Evolutionary conservation across 176 grass and related monocot genomes (phyloP).

Genomic region (Carex myosuroides): DNA sequence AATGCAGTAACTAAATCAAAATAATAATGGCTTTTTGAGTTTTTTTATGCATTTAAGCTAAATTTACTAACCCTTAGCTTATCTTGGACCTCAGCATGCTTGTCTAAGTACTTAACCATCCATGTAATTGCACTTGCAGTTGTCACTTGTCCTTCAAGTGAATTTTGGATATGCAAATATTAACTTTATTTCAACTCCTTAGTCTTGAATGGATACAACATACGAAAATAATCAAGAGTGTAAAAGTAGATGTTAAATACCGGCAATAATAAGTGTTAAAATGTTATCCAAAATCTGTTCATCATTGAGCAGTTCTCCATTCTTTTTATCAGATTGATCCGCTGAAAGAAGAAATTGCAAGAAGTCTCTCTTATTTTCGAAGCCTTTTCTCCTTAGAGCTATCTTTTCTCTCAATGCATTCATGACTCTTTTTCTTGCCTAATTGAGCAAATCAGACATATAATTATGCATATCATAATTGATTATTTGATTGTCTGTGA

Average conservation of each 20-base stretch:
- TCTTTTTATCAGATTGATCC: constrained; percentile 6
- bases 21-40: neutral
- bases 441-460: neutral
- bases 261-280: constrained; percentile 84
- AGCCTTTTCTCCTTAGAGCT: constrained; percentile 13
- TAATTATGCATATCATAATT: neutral
- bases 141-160: constrained; percentile 67
- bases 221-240: neutral
- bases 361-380: constrained; percentile 38
- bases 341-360: constrained; percentile 50
- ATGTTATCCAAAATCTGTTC: constrained; percentile 83
- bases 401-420: constrained; percentile 42
- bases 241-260: constrained; percentile 15
- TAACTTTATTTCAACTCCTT: neutral
- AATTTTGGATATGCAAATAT: neutral
- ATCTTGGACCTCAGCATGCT: constrained; percentile 57
- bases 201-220: neutral
- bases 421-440: constrained; percentile 73
- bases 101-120: constrained; percentile 82
- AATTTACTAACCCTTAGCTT: constrained; percentile 51
- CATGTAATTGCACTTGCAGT: constrained; percentile 78
- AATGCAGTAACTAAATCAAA: neutral
- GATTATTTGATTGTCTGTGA: neutral
- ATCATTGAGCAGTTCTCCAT: constrained; percentile 37
- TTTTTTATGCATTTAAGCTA: neutral